Percentiles rank a stretch among this genome's conserved stretches.
phyloP scores from a whole-genome alignment of 2,329 filamentous ascomycete species.

The Fusarium marasasianum region DNA sequence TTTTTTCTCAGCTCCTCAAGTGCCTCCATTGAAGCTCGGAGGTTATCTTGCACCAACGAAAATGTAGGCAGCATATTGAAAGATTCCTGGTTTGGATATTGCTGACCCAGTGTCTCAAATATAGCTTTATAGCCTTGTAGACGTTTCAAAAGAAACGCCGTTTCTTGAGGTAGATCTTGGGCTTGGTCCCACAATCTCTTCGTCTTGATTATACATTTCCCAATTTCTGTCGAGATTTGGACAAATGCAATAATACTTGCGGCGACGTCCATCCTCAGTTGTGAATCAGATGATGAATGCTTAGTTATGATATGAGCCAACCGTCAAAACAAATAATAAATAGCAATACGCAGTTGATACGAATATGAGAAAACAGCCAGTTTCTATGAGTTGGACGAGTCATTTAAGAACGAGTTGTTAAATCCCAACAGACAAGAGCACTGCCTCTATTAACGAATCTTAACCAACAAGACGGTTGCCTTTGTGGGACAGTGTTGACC shows the following conservation, averaged over 20 bases:
- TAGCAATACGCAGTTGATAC: background rate
- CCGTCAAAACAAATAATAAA: background rate
- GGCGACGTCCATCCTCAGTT: constrained; percentile 26
- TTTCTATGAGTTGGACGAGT: background rate
- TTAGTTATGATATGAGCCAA: background rate
- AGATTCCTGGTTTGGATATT: constrained; percentile 10
- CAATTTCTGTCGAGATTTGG: constrained; percentile 34
- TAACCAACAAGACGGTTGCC: background rate
- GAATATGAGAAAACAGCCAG: background rate
- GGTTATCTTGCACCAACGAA: background rate
- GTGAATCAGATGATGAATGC: background rate
- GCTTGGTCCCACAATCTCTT: constrained; percentile 41
- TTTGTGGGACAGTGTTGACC: background rate
- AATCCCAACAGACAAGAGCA: background rate
- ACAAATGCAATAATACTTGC: constrained; percentile 40
- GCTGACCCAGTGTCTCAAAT: constrained; percentile 27
- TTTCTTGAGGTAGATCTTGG: constrained; percentile 35
- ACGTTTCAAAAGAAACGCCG: constrained; percentile 27
- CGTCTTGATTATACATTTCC: constrained; percentile 31
- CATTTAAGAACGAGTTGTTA: background rate
- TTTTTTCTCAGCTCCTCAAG: constrained; percentile 22
- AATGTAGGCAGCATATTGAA: background rate
- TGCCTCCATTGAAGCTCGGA: constrained; percentile 17
- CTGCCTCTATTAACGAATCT: constrained; percentile 4
- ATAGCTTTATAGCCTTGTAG: constrained; percentile 20